A percentile compares a stretch with the other conserved stretches of the same genome.
Evolutionary conservation across 345 rosid genomes (phyloP).

Genomic region (Zanthoxylum bungeanum): DNA sequence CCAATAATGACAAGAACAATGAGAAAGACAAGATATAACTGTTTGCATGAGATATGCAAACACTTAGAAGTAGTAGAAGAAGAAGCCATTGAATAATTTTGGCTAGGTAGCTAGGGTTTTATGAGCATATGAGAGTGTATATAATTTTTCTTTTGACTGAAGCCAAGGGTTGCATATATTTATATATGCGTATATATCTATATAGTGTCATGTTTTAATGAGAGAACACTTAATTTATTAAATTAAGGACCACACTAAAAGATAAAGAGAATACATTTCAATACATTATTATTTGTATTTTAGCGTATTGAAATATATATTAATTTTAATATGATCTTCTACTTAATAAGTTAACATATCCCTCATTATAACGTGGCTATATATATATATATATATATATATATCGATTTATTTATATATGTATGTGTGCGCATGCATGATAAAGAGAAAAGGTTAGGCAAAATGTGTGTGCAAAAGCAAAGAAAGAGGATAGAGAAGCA

Average conservation of each 20-base stretch:
- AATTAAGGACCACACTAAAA: too few relatives aligned
- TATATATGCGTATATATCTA: too few relatives aligned
- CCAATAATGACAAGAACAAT: conserved; percentile 28
- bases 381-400: too few relatives aligned
- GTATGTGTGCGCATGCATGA: conserved; percentile 5
- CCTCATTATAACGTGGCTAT: too few relatives aligned
- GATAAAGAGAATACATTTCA: too few relatives aligned
- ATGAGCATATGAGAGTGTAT: conserved; percentile 5
- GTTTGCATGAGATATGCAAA: conserved; percentile 12
- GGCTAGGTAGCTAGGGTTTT: conserved; percentile 20
- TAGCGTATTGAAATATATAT: too few relatives aligned
- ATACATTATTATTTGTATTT: too few relatives aligned
- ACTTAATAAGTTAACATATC: too few relatives aligned
- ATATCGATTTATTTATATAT: not conserved
- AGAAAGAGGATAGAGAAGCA: conserved; percentile 9
- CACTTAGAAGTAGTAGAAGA: conserved; percentile 12
- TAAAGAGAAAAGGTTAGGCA: conserved; percentile 9
- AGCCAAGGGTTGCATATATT: not conserved
- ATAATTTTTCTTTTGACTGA: not conserved
- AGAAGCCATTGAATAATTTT: conserved; percentile 19
- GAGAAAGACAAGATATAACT: conserved; percentile 17
- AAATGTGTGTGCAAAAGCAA: conserved; percentile 8
- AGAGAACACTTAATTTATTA: too few relatives aligned
- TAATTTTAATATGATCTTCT: too few relatives aligned
- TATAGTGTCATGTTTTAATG: too few relatives aligned